Percentiles rank a stretch among this genome's conserved stretches.
Conservation (phyloP, 1,284 basidiomycete genomes). For the Stereum hirsutum region DNA sequence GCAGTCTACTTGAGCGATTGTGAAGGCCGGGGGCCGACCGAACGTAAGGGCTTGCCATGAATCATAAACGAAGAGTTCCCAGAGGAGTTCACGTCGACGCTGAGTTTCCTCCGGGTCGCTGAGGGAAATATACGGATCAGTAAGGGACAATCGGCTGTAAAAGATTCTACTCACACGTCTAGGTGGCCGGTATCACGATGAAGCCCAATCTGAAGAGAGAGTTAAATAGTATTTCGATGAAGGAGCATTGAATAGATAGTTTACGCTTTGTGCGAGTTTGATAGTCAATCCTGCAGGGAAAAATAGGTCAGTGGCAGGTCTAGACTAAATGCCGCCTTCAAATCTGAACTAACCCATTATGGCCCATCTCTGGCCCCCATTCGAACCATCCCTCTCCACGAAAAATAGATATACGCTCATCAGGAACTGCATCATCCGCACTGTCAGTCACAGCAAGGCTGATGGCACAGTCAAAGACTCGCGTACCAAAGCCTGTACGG, state of each 20-base stretch:
- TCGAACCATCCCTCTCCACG: slow-evolving; percentile 62
- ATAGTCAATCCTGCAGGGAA: too few species aligned
- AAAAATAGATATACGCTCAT: slow-evolving; percentile 75
- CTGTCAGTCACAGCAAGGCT: neutral
- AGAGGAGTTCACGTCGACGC: slow-evolving; percentile 59
- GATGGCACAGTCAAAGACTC: neutral
- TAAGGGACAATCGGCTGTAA: too few species aligned
- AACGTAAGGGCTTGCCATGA: slow-evolving; percentile 68
- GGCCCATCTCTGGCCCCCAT: slow-evolving; percentile 66
- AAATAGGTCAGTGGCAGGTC: too few species aligned
- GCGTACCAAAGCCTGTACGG: slow-evolving; percentile 58
- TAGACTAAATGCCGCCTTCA: too few species aligned
- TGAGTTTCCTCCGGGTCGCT: slow-evolving; percentile 49
- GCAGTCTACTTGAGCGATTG: slow-evolving; percentile 63
- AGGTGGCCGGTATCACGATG: slow-evolving; percentile 66
- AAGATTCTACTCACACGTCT: too few species aligned
- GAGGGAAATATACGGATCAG: too few species aligned
- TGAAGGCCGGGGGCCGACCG: slow-evolving; percentile 67
- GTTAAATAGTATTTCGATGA: slow-evolving; percentile 4
- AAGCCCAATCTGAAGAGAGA: slow-evolving; percentile 49
- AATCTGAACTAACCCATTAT: too few species aligned
- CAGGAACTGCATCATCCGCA: slow-evolving; percentile 38
- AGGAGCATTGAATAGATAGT: neutral
- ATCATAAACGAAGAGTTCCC: slow-evolving; percentile 72
- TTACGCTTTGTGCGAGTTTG: slow-evolving; percentile 67